A percentile compares a stretch with the other conserved stretches of the same genome.
Evolutionary conservation across 2,329 filamentous ascomycete genomes (phyloP).

Genomic region (Colletotrichum scovillei): DNA sequence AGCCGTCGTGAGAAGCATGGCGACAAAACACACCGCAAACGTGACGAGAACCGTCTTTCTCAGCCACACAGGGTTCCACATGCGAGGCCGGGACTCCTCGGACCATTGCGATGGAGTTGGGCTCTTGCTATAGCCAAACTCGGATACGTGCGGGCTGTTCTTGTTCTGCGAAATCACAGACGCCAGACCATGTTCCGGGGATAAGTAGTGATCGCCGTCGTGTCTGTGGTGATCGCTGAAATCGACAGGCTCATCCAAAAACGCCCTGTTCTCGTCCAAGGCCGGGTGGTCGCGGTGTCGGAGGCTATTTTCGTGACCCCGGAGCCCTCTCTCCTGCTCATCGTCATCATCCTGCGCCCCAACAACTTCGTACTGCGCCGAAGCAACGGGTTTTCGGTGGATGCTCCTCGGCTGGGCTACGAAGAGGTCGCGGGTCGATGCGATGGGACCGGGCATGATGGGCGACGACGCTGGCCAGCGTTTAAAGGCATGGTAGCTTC

Average conservation of each 20-base stretch:
- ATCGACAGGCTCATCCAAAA: background rate
- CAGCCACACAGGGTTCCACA: constrained; percentile 39
- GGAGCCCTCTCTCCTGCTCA: background rate
- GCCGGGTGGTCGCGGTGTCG: background rate
- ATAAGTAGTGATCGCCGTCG: no score
- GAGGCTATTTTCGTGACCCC: background rate
- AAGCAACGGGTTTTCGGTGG: background rate
- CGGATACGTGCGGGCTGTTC: background rate
- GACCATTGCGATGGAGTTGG: background rate
- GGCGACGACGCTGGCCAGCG: background rate
- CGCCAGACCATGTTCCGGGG: background rate
- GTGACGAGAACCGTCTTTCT: constrained; percentile 36
- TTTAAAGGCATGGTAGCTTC: background rate
- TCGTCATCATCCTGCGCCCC: background rate
- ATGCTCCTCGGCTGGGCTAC: background rate
- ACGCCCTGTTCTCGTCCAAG: background rate
- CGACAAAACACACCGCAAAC: constrained; percentile 37
- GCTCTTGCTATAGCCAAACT: background rate
- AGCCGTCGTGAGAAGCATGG: constrained; percentile 38
- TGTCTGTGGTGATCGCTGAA: background rate
- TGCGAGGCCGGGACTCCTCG: background rate
- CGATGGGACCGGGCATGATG: background rate
- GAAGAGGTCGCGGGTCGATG: background rate
- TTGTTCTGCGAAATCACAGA: background rate
- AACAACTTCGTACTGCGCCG: background rate